A percentile compares a stretch with the other conserved stretches of the same genome.
These are phyloP conservation scores for Auriculariales sp. DNA, from an alignment of 768 basidiomycete species.

Conservation along the genomic window DNA sequence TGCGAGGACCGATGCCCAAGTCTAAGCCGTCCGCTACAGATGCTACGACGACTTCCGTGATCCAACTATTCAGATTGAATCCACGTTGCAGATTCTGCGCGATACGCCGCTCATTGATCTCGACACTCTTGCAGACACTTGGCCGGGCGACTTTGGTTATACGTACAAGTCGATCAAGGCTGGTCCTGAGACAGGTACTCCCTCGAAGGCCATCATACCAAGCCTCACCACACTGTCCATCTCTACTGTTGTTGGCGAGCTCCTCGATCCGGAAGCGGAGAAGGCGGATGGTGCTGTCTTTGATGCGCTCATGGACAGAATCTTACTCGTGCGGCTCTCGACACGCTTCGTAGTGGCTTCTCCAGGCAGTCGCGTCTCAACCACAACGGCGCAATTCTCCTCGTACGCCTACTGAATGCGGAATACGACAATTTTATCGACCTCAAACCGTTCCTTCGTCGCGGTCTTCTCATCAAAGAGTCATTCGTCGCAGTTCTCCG, in stretches of 20 bases:
- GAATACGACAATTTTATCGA: no score
- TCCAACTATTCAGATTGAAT: background rate
- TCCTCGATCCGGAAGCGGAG: background rate
- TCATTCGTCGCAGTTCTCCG: no score
- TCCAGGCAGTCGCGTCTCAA: no score
- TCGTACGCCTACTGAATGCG: no score
- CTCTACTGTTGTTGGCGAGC: background rate
- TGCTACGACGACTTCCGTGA: background rate
- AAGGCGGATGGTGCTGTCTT: background rate
- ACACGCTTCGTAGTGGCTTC: no score
- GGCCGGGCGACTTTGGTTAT: background rate
- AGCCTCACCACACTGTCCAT: background rate
- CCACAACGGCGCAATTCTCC: no score
- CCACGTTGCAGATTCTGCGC: background rate
- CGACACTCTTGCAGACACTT: background rate
- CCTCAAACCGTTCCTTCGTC: no score
- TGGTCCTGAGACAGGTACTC: background rate
- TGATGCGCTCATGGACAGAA: no score
- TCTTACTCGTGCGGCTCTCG: no score
- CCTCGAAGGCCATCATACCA: background rate
- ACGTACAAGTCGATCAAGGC: no score
- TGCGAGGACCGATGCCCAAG: no score
- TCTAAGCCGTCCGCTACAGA: background rate
- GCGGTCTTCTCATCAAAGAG: no score
- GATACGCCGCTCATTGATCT: background rate